phyloP scores from a whole-genome alignment of 441 rosid genomes.

The Lepidium campestre region DNA sequence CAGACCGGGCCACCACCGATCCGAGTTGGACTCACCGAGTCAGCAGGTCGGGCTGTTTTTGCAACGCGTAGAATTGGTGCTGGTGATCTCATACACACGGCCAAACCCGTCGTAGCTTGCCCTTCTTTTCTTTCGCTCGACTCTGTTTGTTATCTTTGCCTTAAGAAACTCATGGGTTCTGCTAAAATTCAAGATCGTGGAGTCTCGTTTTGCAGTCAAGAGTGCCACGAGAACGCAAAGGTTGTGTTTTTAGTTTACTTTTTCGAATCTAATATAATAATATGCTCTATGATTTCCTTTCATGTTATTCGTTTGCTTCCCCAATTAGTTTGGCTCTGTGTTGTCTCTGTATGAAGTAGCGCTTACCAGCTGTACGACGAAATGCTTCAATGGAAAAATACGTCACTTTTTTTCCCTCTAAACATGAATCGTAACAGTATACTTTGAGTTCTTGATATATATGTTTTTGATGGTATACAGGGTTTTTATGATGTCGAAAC shows the following conservation, averaged over 20 bases:
- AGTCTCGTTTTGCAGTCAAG: slow-evolving; percentile 47
- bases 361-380: slow-evolving; percentile 37
- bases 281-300: background rate
- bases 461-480: slow-evolving; percentile 26
- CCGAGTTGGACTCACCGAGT: slow-evolving; percentile 57
- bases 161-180: slow-evolving; percentile 31
- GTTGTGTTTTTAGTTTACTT: slow-evolving; percentile 18
- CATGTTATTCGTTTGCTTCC: background rate
- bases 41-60: slow-evolving; percentile 84
- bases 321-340: background rate
- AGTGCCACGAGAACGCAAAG: slow-evolving; percentile 49
- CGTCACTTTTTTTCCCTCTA: background rate
- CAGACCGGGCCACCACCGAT: slow-evolving; percentile 61
- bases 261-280: background rate
- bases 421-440: background rate
- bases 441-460: background rate
- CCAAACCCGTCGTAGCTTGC: slow-evolving; percentile 50
- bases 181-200: slow-evolving; percentile 24
- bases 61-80: slow-evolving; percentile 55
- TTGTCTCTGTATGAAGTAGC: background rate
- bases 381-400: slow-evolving; percentile 24
- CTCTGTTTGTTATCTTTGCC: slow-evolving; percentile 67
- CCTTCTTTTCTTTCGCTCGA: slow-evolving; percentile 42
- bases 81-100: slow-evolving; percentile 79
- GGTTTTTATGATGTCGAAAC: slow-evolving; percentile 60